Evolutionary conservation across 306 rosid species (phyloP), one percentile per base, ranked within the genome.

Genomic region (Gillenia trifoliata): DNA sequence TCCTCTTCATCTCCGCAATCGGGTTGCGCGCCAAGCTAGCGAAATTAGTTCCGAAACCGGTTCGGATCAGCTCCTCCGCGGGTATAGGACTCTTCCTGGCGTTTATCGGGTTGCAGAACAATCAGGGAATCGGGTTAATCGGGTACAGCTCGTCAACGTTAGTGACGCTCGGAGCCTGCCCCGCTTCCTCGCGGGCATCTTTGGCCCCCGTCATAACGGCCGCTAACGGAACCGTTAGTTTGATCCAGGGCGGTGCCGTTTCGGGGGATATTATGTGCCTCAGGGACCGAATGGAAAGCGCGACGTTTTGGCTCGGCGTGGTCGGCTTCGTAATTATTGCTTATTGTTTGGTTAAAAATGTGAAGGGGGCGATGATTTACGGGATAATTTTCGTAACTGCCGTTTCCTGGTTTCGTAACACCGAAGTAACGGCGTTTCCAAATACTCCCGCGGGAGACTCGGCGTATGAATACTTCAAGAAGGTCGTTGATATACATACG

Each of bases 11-110:
- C 16, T 90, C 96, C 0, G 88, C 92, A 20, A 56, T 95, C 29
- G 99, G 99, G 3, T 69, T 95, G 4, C 93, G 99, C 0, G 90
- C 98, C 2, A 88, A 83, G 10, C 93, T 95, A 9, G 99, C 99
- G 0, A 92, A 90, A 45, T 83, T 95, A 2, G 83, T 95, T 2
- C 99, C 99, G 0, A 90, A 89, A 76, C 97, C 99, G n/a, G 96
- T 95, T 5, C 76, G 98, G 22, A 89, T 95, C 75, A 92, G 98
- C 85, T 92, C 99, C 70, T 92, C 98, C 0, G 99, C 99, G 0
- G 98, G 99, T 68, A 95, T 95, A 28, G 99, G 99, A 9, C 96
- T 95, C 56, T 95, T 95, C 69, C 65, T 95, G 0, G 98, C 99
- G 3, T 92, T 92, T 82, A 95, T 95, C 71, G 99, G 98, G 49